phyloP scores from a whole-genome alignment of 2,329 filamentous ascomycete genomes.

The Colletotrichum plurivorum region DNA sequence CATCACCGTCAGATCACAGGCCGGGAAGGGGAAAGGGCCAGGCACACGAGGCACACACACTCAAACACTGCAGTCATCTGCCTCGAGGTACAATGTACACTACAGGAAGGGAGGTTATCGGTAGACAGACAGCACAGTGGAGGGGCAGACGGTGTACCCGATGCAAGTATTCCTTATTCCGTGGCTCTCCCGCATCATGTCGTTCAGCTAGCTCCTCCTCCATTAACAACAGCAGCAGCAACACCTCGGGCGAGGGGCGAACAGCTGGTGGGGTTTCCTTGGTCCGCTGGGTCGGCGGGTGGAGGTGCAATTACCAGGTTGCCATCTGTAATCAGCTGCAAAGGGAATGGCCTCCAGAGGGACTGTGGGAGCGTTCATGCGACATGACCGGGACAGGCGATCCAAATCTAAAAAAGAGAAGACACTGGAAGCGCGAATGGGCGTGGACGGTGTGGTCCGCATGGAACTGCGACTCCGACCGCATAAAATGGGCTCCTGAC shows the following conservation, averaged over 20 bases:
- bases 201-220: not conserved
- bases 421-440: slow-evolving; percentile 1
- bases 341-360: slow-evolving; percentile 33
- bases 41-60: slow-evolving; percentile 26
- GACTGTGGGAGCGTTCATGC: slow-evolving; percentile 35
- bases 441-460: slow-evolving; percentile 15
- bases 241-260: not conserved
- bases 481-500: slow-evolving; percentile 38
- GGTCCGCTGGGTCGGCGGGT: slow-evolving; percentile 17
- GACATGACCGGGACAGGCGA: slow-evolving; percentile 40
- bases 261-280: not conserved
- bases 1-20: slow-evolving; percentile 16
- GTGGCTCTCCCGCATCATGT: not conserved
- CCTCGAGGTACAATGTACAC: no score
- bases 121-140: slow-evolving; percentile 16
- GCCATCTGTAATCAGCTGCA: slow-evolving; percentile 40
- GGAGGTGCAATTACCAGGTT: slow-evolving; percentile 41
- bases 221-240: not conserved
- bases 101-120: no score
- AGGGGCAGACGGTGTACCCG: slow-evolving; percentile 34
- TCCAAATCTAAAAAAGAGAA: slow-evolving; percentile 39
- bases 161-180: not conserved
- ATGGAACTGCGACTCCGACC: slow-evolving; percentile 20
- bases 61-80: slow-evolving; percentile 1
- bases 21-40: slow-evolving; percentile 35